Base-by-base conservation (phyloP, 2,329 filamentous ascomycete species). In the Setomelanomma holmii region DNA sequence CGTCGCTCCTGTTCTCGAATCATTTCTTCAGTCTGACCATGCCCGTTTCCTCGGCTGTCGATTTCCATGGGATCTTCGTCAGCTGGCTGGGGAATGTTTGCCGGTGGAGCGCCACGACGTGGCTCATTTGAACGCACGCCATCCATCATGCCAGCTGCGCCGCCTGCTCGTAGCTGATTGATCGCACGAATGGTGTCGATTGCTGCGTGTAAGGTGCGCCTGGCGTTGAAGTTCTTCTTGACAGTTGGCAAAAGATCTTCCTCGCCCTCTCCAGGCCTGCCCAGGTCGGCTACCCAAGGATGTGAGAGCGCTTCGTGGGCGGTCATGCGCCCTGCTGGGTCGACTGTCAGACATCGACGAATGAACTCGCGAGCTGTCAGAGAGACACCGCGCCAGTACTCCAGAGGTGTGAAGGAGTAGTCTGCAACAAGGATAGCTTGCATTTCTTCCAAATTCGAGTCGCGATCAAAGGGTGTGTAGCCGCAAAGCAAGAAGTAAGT, bases 361-460 rank as follows among this genome's bases (percentile, higher is more conserved):
- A 99, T 96, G 76, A 99, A 99, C 64, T 96, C 90, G 68, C 96
- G 90, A 36, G 93, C 79, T 42, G 86, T 84, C 45, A 88, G 82
- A 20, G 91, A 96, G 56, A 99, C 93, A 55, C 91, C 91, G 57
- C 93, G 89, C 95, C 95, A 99, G 82, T 98, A 98, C 74, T 97
- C 93, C 56, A 90, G 79, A 1, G 95, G 95, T 4, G 91, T 93
- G 76, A 98, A 99, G 70, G 87, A 90, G 81, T 98, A 99, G 79
- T 98, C 93, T 53, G 95, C 95, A 57, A 92, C 90, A 50, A 98
- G 86, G 72, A 99, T 99, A 65, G 95, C 95, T 79, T 98, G 93
- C 93, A 99, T 98, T 79, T 99, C 95, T 79, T 99, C 95, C 69
- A 98, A 88, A 77, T 99, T 96, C 66, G 88, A 93, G 76, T 98